Percentiles rank a stretch among this genome's conserved stretches.
These are phyloP conservation scores for Naganishia sp. DNA, from an alignment of 1,284 basidiomycete genomes.

Conservation along the genomic window DNA sequence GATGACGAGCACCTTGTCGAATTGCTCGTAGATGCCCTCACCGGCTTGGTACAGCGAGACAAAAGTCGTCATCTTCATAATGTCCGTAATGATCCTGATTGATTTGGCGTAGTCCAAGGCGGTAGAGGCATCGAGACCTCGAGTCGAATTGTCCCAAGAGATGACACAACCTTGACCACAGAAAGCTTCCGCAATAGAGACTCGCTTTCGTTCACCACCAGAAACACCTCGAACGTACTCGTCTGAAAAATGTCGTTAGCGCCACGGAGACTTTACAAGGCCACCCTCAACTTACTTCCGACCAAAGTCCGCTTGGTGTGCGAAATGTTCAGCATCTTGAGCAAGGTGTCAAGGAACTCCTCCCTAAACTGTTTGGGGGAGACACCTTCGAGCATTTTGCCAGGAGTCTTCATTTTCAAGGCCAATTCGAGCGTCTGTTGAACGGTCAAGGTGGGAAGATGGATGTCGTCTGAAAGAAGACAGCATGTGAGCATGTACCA, in stretches of 20 bases:
- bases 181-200: conserved; percentile 63
- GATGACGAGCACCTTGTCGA: conserved; percentile 68
- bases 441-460: conserved; percentile 64
- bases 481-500: background rate
- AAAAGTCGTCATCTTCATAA: conserved; percentile 55
- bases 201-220: conserved; percentile 64
- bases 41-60: conserved; percentile 63
- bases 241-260: conserved; percentile 34
- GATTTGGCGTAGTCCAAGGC: conserved; percentile 63
- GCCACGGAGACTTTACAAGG: background rate
- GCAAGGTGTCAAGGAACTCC: conserved; percentile 59
- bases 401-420: conserved; percentile 59
- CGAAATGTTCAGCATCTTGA: conserved; percentile 64
- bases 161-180: conserved; percentile 53
- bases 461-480: conserved; percentile 62
- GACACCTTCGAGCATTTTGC: conserved; percentile 58
- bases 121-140: conserved; percentile 63
- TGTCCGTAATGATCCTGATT: conserved; percentile 60
- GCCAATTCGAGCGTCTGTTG: conserved; percentile 62
- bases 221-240: conserved; percentile 63
- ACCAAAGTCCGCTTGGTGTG: conserved; percentile 63
- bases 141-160: conserved; percentile 61
- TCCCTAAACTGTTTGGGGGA: conserved; percentile 57
- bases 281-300: conserved; percentile 41
- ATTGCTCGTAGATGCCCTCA: conserved; percentile 65